These are phyloP conservation scores for Choanephora cucurbitarum DNA, from an alignment of 371 early-diverging fungal genomes.

Conservation along the genomic window DNA sequence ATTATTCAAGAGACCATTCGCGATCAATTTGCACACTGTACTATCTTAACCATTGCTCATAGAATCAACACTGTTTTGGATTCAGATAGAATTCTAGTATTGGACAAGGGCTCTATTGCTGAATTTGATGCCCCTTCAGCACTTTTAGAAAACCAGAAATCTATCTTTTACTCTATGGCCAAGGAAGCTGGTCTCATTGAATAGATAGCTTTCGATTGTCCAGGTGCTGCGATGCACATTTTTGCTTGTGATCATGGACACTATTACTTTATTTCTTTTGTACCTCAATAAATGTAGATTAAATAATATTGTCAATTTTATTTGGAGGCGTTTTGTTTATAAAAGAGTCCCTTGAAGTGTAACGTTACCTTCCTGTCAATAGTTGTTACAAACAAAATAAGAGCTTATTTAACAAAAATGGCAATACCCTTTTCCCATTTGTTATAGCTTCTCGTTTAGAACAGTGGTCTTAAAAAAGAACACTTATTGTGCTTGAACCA, in stretches of 20 bases:
- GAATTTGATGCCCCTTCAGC: conserved; percentile 79
- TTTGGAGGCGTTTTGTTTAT: no score
- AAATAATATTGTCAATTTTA: no score
- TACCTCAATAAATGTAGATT: no score
- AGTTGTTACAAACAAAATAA: background rate
- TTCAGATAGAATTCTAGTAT: conserved; percentile 79
- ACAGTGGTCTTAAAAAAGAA: no score
- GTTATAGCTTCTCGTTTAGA: no score
- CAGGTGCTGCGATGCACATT: no score
- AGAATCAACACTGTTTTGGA: conserved; percentile 91
- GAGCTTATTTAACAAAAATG: background rate
- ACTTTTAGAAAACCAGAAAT: conserved; percentile 62
- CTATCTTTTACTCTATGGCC: conserved; percentile 73
- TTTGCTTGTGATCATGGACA: background rate
- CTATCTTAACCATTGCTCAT: conserved; percentile 94
- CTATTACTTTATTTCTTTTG: no score
- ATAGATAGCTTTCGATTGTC: conserved; percentile 13
- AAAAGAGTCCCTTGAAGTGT: background rate
- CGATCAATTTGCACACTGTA: conserved; percentile 80
- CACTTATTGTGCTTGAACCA: background rate
- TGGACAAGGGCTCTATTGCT: conserved; percentile 75
- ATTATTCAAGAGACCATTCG: conserved; percentile 91
- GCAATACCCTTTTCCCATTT: background rate
- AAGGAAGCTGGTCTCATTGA: conserved; percentile 68
- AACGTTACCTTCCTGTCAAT: conserved; percentile 3